Percentiles rank a stretch among this genome's conserved stretches.
phyloP scores from a whole-genome alignment of 495 filamentous ascomycete species.

The Elaphomyces granulatus region DNA sequence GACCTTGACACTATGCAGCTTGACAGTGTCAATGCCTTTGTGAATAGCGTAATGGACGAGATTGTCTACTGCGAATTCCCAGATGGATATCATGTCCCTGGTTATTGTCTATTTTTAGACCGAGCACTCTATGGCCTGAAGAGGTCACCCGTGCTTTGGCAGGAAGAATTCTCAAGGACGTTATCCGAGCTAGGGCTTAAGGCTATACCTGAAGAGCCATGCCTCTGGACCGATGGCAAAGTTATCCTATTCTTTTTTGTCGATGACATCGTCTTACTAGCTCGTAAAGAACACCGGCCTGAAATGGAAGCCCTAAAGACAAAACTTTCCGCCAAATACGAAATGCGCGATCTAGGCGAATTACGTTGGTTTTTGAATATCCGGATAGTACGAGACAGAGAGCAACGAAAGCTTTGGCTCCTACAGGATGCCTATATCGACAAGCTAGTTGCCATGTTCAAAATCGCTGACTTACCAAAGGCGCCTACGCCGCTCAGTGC shows the following conservation, averaged over 20 bases:
- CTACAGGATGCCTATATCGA: too few species aligned
- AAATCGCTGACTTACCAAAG: too few species aligned
- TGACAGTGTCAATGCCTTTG: conserved; percentile 16
- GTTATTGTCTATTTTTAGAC: neutral
- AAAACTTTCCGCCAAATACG: conserved; percentile 3
- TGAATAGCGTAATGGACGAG: conserved; percentile 11
- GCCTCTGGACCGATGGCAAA: conserved; percentile 6
- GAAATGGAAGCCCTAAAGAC: conserved; percentile 5
- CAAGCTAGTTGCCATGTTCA: too few species aligned
- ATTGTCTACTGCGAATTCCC: conserved; percentile 6
- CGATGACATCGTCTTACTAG: conserved; percentile 10
- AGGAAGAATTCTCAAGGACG: conserved; percentile 8
- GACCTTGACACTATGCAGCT: conserved; percentile 8
- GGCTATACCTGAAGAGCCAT: conserved; percentile 9
- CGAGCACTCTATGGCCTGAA: conserved; percentile 15
- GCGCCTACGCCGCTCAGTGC: neutral
- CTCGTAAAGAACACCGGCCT: neutral
- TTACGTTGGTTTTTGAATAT: conserved; percentile 11
- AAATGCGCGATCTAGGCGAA: conserved; percentile 1
- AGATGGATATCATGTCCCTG: conserved; percentile 2
- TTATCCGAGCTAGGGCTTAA: conserved; percentile 8
- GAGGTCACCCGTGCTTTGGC: conserved; percentile 12
- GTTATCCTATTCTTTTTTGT: conserved; percentile 16
- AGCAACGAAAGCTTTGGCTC: too few species aligned
- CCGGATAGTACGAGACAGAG: too few species aligned